phyloP scores from a whole-genome alignment of 805 yeast species.

The Soucietia sequanensis region DNA sequence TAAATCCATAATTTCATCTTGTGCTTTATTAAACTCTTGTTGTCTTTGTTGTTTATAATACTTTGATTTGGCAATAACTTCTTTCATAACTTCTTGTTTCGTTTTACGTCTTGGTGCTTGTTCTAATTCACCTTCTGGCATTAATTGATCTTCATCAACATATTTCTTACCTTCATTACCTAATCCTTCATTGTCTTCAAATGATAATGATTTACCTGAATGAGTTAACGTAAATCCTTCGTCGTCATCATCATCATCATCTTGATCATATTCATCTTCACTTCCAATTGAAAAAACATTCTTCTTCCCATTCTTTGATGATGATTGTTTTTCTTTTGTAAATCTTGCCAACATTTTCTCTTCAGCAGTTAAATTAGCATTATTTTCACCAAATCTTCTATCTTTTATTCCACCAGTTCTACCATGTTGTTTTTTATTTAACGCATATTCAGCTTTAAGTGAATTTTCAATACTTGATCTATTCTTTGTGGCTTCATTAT shows the following conservation, averaged over 20 bases:
- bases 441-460: constrained; percentile 61
- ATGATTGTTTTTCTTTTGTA: constrained; percentile 78
- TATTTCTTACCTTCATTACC: constrained; percentile 26
- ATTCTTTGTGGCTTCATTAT: constrained; percentile 30
- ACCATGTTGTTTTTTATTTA: constrained; percentile 59
- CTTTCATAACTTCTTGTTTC: constrained; percentile 84
- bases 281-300: constrained; percentile 57
- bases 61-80: constrained; percentile 79
- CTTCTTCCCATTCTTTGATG: constrained; percentile 43
- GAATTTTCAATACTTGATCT: constrained; percentile 38
- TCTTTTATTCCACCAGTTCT: constrained; percentile 79
- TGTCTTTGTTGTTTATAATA: constrained; percentile 76
- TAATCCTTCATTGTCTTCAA: constrained; percentile 44
- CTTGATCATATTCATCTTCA: constrained; percentile 67
- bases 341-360: constrained; percentile 95
- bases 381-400: constrained; percentile 89
- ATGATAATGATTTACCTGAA: constrained; percentile 64
- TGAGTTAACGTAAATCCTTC: constrained; percentile 65
- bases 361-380: constrained; percentile 68
- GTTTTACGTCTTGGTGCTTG: constrained; percentile 61
- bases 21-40: constrained; percentile 55
- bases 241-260: constrained; percentile 42
- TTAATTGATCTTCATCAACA: constrained; percentile 35
- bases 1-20: constrained; percentile 60
- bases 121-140: constrained; percentile 16